Percentiles rank a stretch among this genome's conserved stretches.
phyloP scores from a whole-genome alignment of 129 eudicot species.

The Logfia minima region DNA sequence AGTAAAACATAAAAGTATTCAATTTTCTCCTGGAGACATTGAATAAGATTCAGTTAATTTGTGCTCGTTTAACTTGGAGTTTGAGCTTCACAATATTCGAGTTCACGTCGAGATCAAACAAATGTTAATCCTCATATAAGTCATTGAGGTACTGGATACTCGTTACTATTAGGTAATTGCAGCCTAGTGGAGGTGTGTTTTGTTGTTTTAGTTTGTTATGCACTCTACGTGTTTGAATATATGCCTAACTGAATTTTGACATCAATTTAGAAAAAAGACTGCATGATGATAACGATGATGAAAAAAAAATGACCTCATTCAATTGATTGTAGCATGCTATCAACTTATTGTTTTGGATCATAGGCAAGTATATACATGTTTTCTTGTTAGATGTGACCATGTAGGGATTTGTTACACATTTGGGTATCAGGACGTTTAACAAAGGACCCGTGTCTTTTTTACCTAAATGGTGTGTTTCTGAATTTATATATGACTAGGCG shows the following conservation, averaged over 20 bases:
- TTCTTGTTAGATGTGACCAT: neutral
- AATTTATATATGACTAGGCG: neutral
- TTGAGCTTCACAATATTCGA: neutral
- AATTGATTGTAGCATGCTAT: neutral
- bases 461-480: no score
- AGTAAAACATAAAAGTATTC: neutral
- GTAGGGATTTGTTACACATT: neutral
- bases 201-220: neutral
- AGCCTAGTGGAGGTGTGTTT: neutral
- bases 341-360: neutral
- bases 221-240: constrained; percentile 13
- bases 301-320: neutral
- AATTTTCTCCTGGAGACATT: neutral
- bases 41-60: no score
- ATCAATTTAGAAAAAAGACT: neutral
- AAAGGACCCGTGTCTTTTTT: neutral
- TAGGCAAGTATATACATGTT: neutral
- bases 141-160: neutral
- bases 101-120: no score
- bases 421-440: neutral
- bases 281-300: neutral
- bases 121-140: neutral
- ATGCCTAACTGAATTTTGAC: constrained; percentile 17
- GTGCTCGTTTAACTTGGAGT: neutral
- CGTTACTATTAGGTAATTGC: neutral